phyloP scores from a whole-genome alignment of 2,329 filamentous ascomycete species.

The Aureobasidium sp. region DNA sequence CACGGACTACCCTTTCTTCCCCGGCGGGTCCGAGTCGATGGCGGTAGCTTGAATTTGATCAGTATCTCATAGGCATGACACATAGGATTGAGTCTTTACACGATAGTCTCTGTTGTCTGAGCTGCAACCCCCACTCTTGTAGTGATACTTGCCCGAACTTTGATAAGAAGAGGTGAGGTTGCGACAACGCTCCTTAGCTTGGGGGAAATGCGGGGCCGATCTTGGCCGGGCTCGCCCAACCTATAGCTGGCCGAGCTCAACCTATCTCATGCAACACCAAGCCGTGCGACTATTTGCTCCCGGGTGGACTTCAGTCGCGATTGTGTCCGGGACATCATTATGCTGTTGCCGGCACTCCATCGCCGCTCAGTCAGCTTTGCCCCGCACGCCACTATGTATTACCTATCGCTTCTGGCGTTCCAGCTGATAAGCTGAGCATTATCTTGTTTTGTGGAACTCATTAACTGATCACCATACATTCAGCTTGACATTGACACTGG shows the following conservation, averaged over 20 bases:
- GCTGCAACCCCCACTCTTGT: not conserved
- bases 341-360: too few relatives aligned
- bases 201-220: not conserved
- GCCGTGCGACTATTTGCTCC: too few relatives aligned
- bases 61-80: not conserved
- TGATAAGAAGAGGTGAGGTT: slow-evolving; percentile 1
- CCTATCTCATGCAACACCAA: not conserved
- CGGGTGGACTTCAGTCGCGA: too few relatives aligned
- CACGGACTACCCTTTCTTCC: slow-evolving; percentile 30
- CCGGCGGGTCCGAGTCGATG: slow-evolving; percentile 10
- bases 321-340: too few relatives aligned
- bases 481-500: too few relatives aligned
- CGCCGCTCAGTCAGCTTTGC: not conserved
- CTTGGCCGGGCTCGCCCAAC: not conserved
- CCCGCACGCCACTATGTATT: not conserved
- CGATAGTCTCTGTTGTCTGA: not conserved
- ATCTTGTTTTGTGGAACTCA: not conserved
- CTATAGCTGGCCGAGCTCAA: not conserved
- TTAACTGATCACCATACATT: not conserved
- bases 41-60: not conserved
- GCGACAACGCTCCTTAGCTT: too few relatives aligned
- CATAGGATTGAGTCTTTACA: not conserved
- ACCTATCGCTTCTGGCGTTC: not conserved
- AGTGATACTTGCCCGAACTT: not conserved
- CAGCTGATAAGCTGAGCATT: not conserved